Evolutionary conservation across 352 stramenopile species (phyloP).

Genomic region (Phytopythium cucurbitacearum): DNA sequence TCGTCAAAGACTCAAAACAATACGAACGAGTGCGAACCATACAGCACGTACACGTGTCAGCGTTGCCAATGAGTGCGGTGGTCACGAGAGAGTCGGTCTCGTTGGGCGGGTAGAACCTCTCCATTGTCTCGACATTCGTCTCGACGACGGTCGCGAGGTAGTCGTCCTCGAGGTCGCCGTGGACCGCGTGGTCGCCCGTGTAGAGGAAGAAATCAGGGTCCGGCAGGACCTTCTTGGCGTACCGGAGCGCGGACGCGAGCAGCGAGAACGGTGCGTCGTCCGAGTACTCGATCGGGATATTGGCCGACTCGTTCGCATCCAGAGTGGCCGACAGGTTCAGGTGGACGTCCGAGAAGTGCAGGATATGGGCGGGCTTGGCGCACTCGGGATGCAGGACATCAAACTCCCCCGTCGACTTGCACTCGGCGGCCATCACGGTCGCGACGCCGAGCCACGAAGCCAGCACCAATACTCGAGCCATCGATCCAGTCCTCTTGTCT

Average conservation of each 20-base stretch:
- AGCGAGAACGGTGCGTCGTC: conserved; percentile 7
- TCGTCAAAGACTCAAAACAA: neutral
- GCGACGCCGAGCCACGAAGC: neutral
- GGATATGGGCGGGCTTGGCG: conserved; percentile 31
- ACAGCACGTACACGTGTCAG: conserved; percentile 3
- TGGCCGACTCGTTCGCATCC: conserved; percentile 45
- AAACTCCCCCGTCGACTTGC: no score
- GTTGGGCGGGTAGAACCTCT: conserved; percentile 43
- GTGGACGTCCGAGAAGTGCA: conserved; percentile 78
- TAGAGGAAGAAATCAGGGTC: conserved; percentile 67
- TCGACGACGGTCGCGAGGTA: conserved; percentile 49
- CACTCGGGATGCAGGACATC: no score
- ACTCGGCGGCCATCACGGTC: neutral
- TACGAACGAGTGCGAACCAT: neutral
- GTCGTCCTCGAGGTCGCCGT: conserved; percentile 31
- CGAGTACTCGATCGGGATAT: conserved; percentile 55
- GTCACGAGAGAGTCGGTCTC: conserved; percentile 9
- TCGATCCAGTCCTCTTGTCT: no score
- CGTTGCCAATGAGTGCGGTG: conserved; percentile 46
- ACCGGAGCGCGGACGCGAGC: no score
- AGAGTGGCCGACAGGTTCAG: conserved; percentile 42
- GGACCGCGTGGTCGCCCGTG: conserved; percentile 66
- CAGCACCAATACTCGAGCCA: no score
- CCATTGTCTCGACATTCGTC: conserved; percentile 56
- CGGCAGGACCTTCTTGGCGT: conserved; percentile 25